phyloP scores from a whole-genome alignment of 2,329 filamentous ascomycete species.

The Pseudopyrenochaeta lycopersici region DNA sequence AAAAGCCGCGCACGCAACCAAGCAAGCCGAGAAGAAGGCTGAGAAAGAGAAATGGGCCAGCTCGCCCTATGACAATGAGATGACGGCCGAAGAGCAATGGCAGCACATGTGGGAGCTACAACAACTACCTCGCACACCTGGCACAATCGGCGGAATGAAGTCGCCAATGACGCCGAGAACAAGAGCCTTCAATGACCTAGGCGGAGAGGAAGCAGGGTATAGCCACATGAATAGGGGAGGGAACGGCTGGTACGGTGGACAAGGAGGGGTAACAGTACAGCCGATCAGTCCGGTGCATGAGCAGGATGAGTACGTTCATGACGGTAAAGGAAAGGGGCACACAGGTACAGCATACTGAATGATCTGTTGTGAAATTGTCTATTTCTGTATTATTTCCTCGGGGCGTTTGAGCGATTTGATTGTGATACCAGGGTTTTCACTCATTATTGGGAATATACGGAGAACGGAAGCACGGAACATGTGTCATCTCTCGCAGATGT shows the following conservation, averaged over 20 bases:
- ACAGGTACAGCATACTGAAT: slow-evolving; percentile 21
- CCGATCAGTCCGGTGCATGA: slow-evolving; percentile 28
- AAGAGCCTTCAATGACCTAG: slow-evolving; percentile 41
- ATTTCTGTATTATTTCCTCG: slow-evolving; percentile 1
- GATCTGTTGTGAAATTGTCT: not conserved
- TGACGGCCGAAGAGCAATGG: slow-evolving; percentile 51
- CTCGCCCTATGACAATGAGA: slow-evolving; percentile 38
- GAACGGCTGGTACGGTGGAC: slow-evolving; percentile 19
- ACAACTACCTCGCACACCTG: slow-evolving; percentile 47
- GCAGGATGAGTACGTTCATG: slow-evolving; percentile 31
- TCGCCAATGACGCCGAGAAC: slow-evolving; percentile 46
- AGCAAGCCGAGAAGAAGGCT: slow-evolving; percentile 44
- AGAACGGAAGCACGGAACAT: not conserved
- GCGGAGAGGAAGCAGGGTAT: slow-evolving; percentile 22
- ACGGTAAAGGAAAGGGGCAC: slow-evolving; percentile 28
- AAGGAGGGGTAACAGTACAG: slow-evolving; percentile 18
- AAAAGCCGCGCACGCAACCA: slow-evolving; percentile 31
- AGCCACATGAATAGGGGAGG: slow-evolving; percentile 10
- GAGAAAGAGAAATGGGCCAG: slow-evolving; percentile 46
- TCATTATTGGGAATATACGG: slow-evolving; percentile 16
- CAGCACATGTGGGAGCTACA: slow-evolving; percentile 54
- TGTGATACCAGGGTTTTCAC: slow-evolving; percentile 26
- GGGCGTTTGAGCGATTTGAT: slow-evolving; percentile 29
- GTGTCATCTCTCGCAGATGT: not conserved
- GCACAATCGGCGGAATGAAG: slow-evolving; percentile 38